Percentiles rank a stretch among this genome's conserved stretches.
Conservation (phyloP, 2,329 filamentous ascomycete genomes). For the Fonsecaea pedrosoi region DNA sequence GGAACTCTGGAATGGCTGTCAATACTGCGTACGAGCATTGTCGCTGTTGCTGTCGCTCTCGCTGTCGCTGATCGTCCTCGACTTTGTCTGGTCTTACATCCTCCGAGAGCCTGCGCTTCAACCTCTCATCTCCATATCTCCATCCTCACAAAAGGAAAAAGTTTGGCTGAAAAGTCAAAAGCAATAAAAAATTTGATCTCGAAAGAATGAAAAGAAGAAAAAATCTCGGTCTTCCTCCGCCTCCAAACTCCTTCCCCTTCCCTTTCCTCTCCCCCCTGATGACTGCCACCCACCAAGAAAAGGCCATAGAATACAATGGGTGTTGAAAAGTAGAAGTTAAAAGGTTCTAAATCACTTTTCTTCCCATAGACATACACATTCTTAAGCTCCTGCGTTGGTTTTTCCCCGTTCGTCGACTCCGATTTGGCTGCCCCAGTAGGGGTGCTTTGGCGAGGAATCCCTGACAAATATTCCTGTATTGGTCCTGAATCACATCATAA, state of each 20-base stretch:
- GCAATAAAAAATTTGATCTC: slow-evolving; percentile 17
- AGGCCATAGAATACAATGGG: slow-evolving; percentile 34
- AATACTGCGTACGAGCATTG: too few relatives aligned
- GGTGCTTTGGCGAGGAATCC: slow-evolving; percentile 15
- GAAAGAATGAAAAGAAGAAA: slow-evolving; percentile 40
- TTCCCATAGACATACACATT: slow-evolving; percentile 26
- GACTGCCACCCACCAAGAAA: slow-evolving; percentile 16
- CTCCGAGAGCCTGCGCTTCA: neutral
- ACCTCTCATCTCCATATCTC: neutral
- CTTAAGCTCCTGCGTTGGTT: slow-evolving; percentile 31
- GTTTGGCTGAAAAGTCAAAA: neutral
- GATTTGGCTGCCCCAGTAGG: neutral
- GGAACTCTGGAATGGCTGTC: neutral
- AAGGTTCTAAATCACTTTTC: slow-evolving; percentile 33
- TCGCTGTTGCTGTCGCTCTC: neutral
- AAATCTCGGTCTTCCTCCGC: neutral
- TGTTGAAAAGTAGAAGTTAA: slow-evolving; percentile 23
- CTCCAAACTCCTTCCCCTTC: neutral
- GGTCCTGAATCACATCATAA: slow-evolving; percentile 38
- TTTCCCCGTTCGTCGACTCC: slow-evolving; percentile 17
- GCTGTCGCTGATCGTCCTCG: neutral
- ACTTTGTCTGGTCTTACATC: neutral
- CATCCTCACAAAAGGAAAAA: slow-evolving; percentile 1
- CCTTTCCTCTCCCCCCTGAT: neutral
- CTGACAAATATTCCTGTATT: slow-evolving; percentile 26